A percentile compares a stretch with the other conserved stretches of the same genome.
These are phyloP conservation scores for Populus tremula DNA, from an alignment of 345 rosid species.

Conservation along the genomic window DNA sequence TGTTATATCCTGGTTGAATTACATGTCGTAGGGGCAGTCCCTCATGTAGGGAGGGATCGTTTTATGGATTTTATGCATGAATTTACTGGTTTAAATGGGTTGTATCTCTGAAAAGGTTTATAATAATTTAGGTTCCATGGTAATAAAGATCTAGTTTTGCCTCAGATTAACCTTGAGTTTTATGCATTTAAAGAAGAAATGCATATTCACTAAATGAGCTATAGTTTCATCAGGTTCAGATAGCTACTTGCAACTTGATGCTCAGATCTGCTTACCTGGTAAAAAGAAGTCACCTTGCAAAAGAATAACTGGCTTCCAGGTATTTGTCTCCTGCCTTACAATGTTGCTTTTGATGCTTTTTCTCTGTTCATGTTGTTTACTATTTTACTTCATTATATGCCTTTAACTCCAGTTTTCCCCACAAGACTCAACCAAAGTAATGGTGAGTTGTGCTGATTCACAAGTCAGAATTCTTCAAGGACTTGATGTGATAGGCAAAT, in stretches of 20 bases:
- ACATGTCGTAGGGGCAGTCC: background rate
- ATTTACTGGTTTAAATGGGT: background rate
- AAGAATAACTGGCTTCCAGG: slow-evolving; percentile 78
- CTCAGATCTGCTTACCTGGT: slow-evolving; percentile 51
- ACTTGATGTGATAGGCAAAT: slow-evolving; percentile 51
- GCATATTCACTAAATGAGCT: background rate
- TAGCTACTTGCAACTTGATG: slow-evolving; percentile 43
- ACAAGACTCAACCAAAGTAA: slow-evolving; percentile 53
- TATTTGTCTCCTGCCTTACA: background rate
- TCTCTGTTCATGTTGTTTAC: background rate
- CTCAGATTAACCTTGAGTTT: background rate
- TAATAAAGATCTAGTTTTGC: background rate
- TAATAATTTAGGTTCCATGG: background rate
- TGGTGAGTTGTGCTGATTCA: slow-evolving; percentile 79
- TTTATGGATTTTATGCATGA: background rate
- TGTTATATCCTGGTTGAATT: background rate
- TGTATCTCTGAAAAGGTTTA: background rate
- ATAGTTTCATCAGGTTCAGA: slow-evolving; percentile 34
- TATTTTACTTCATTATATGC: slow-evolving; percentile 6
- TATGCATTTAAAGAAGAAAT: background rate
- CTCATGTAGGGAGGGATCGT: background rate
- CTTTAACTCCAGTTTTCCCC: slow-evolving; percentile 47
- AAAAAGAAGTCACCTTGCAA: slow-evolving; percentile 62
- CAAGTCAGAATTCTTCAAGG: slow-evolving; percentile 49
- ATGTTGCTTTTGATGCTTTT: background rate